Conservation (phyloP, 768 basidiomycete species). For the Mrakia blollopis region DNA sequence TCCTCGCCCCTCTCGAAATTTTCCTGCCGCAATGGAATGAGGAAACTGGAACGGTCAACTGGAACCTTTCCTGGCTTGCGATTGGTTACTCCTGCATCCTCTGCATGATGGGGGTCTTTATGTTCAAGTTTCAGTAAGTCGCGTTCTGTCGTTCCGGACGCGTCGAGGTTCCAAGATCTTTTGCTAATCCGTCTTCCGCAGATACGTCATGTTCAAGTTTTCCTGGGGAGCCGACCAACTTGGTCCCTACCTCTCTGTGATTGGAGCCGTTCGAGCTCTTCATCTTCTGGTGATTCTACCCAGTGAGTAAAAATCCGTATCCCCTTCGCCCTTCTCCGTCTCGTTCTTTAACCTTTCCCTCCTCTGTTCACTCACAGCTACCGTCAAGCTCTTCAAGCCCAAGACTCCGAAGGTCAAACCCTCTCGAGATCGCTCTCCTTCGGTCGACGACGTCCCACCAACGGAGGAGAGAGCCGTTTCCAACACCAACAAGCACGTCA, state of each 20-base stretch:
- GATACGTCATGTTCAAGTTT: constrained; percentile 64
- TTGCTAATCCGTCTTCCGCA: constrained; percentile 48
- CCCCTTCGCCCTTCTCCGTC: neutral
- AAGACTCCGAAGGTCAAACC: constrained; percentile 34
- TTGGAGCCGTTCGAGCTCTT: constrained; percentile 55
- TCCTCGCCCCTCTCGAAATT: constrained; percentile 59
- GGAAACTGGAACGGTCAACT: constrained; percentile 52
- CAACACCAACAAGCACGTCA: neutral
- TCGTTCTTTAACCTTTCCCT: neutral
- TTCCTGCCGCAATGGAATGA: constrained; percentile 51
- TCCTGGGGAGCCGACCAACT: constrained; percentile 9
- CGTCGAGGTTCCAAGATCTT: neutral
- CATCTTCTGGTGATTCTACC: constrained; percentile 60
- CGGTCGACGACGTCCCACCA: constrained; percentile 33
- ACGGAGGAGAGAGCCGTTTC: constrained; percentile 36
- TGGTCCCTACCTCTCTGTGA: constrained; percentile 44
- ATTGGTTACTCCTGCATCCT: constrained; percentile 54
- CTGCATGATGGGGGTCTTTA: constrained; percentile 54
- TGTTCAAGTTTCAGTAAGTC: constrained; percentile 63
- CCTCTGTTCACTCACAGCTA: constrained; percentile 45
- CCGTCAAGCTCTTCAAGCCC: constrained; percentile 56
- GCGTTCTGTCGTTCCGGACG: constrained; percentile 42
- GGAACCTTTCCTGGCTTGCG: constrained; percentile 60
- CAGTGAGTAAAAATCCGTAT: constrained; percentile 51
- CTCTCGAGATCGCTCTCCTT: neutral